Base-by-base conservation (phyloP, 2,329 filamentous ascomycete species). In the Hirsutella thompsonii region DNA sequence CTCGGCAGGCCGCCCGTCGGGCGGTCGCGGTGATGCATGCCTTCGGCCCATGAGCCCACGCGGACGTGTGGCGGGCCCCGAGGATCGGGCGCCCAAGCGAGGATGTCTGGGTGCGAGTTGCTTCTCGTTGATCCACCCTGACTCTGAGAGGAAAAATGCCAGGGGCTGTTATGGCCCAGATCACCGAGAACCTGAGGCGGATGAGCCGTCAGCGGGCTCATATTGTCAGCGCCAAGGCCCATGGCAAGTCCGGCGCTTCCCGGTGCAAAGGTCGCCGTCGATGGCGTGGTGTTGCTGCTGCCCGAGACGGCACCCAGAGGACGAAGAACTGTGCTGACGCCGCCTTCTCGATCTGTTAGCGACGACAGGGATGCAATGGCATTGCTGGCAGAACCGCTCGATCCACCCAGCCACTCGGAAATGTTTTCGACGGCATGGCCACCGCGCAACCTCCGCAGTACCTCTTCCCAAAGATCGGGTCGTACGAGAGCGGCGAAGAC, bases 351-450 rank as follows among this genome's bases (percentile, higher is more conserved):
- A 4, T 55, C 50, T 0, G 42, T 18, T n/a, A 43, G 38, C 4
- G 44, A 38, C 4, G 49, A 13, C 44, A 63, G 57, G 5, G 51
- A 44, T 8, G 59, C 49, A 29, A 59, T 45, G 21, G 53, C 37
- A 37, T 50, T 52, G 39, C 57, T 54, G n/a, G 49, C 52, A 16
- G 62, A 45, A 3, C 49, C 51, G 14, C 56, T 61, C 2, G 62
- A 45, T 3, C 49, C 51, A 13, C 56, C 60, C 2, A 80, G 61
- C 66, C 69, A 76, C 39, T 75, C 69, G 4, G 72, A 70, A 42
- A 81, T 74, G 36, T 45, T 60, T 36, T 78, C 73, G 19, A 77
- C 56, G 8, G 65, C 60, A 44, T 78, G 70, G 34, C 76, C 75
- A 20, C 55, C 60, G 34, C 70, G 72, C 35, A 80, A 52, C 5